Conservation (phyloP, 805 yeast species). For the Saccharomycopsis sp. region DNA sequence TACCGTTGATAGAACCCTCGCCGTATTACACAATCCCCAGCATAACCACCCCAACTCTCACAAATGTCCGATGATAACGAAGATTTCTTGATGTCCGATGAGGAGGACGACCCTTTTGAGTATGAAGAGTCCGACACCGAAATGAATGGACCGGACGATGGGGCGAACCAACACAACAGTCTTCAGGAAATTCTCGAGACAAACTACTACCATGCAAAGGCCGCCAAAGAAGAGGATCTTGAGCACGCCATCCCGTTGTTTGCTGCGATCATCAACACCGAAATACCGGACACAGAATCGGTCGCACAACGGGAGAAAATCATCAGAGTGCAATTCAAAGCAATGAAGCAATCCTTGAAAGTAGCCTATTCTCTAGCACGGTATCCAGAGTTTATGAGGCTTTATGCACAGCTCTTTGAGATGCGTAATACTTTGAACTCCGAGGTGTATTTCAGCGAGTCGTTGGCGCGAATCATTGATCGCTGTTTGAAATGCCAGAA, state of each 20-base stretch:
- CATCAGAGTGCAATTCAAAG: conserved; percentile 33
- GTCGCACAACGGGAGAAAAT: neutral
- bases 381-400: conserved; percentile 25
- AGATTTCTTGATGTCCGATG: conserved; percentile 22
- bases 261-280: conserved; percentile 3
- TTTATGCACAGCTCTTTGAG: conserved; percentile 25
- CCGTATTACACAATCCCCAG: neutral
- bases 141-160: conserved; percentile 16
- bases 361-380: conserved; percentile 26
- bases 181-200: conserved; percentile 6
- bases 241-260: conserved; percentile 11
- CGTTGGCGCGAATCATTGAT: conserved; percentile 31
- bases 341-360: conserved; percentile 37
- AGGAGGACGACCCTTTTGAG: conserved; percentile 21
- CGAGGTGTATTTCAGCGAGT: conserved; percentile 34
- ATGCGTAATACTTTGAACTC: conserved; percentile 29
- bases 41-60: neutral
- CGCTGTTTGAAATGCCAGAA: conserved; percentile 30
- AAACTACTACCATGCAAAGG: conserved; percentile 18
- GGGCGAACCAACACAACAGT: conserved; percentile 6
- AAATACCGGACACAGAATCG: neutral
- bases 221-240: conserved; percentile 15
- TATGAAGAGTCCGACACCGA: conserved; percentile 22
- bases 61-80: conserved; percentile 20
- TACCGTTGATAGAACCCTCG: no score